These are phyloP conservation scores for Dipteronia dyeriana DNA, from an alignment of 345 rosid species.

Conservation along the genomic window DNA sequence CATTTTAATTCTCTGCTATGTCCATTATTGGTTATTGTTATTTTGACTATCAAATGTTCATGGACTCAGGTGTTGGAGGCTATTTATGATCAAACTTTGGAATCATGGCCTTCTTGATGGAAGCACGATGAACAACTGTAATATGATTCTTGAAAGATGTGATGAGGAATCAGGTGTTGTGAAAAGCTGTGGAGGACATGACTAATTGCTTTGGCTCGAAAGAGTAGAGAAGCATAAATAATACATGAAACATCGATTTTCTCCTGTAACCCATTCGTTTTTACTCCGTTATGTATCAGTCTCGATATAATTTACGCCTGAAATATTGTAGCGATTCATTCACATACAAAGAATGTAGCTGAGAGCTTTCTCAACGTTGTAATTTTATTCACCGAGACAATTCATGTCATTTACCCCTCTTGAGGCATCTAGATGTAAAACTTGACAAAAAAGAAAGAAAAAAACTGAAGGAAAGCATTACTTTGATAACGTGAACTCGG, in stretches of 20 bases:
- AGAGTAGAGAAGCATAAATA: neutral
- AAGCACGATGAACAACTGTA: constrained; percentile 85
- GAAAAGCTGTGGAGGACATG: constrained; percentile 21
- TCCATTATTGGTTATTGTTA: neutral
- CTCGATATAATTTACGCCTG: neutral
- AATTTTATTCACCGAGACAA: neutral
- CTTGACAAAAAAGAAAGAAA: neutral
- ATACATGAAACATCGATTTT: neutral
- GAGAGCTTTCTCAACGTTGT: neutral
- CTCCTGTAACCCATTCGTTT: constrained; percentile 11
- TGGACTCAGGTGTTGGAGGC: constrained; percentile 82
- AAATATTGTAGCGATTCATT: constrained; percentile 17
- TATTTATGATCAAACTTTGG: constrained; percentile 96
- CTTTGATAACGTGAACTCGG: neutral
- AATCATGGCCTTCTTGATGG: constrained; percentile 96
- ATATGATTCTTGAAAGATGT: constrained; percentile 51
- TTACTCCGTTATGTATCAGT: neutral
- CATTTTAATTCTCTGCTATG: neutral
- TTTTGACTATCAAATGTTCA: neutral
- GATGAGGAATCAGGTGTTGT: constrained; percentile 25
- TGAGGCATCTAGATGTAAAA: neutral
- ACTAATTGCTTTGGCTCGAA: neutral
- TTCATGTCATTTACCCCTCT: neutral
- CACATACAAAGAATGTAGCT: neutral
- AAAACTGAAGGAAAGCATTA: neutral